These are phyloP conservation scores for Sporothrix luriei DNA, from an alignment of 2,329 filamentous ascomycete species.

Conservation along the genomic window DNA sequence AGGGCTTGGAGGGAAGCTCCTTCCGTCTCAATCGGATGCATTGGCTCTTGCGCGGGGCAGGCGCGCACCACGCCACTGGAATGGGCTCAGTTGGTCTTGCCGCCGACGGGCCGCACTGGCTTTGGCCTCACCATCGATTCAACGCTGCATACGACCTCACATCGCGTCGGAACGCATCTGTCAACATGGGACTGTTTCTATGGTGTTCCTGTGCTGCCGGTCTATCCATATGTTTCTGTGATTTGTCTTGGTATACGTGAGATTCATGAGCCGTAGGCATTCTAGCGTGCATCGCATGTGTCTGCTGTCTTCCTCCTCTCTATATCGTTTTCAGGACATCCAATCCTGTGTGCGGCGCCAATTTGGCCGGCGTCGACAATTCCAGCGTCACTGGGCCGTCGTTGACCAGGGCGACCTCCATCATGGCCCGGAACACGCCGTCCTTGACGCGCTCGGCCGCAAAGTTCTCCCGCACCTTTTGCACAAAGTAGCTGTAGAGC, in stretches of 20 bases:
- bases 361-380: slow-evolving; percentile 3
- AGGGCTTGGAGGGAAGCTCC: slow-evolving; percentile 25
- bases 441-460: slow-evolving; percentile 77
- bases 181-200: no score
- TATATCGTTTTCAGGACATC: neutral
- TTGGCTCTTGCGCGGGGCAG: slow-evolving; percentile 8
- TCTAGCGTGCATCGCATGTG: no score
- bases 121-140: slow-evolving; percentile 12
- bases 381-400: slow-evolving; percentile 64
- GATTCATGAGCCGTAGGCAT: neutral
- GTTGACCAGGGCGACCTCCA: slow-evolving; percentile 92
- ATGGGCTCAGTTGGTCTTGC: neutral
- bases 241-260: no score
- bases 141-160: neutral
- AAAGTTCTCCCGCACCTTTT: slow-evolving; percentile 74
- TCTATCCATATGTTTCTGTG: neutral
- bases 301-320: no score
- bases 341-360: neutral
- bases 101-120: slow-evolving; percentile 10
- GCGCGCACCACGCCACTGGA: neutral
- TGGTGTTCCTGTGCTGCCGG: neutral
- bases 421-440: slow-evolving; percentile 98
- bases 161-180: neutral
- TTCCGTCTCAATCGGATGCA: slow-evolving; percentile 15
- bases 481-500: slow-evolving; percentile 82